Base-by-base conservation (phyloP, 169 alveolate genomes). In the Toxoplasma gondii region DNA sequence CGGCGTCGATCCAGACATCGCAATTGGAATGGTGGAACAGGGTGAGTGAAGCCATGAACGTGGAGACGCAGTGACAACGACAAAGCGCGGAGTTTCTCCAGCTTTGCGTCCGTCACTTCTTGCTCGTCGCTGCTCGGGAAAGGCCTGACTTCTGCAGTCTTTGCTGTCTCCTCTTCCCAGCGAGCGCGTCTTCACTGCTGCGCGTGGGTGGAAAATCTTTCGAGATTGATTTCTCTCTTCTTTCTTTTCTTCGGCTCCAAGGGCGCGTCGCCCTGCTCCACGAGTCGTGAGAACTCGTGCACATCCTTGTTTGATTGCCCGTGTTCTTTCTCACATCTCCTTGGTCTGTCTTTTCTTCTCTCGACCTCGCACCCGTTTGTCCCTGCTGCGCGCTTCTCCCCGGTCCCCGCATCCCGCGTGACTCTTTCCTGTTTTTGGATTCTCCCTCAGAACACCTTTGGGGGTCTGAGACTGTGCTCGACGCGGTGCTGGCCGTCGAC, bases 21-120 rank as follows among this genome's bases (percentile, higher is more conserved):
- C 98, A 94, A 98, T 99, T 92, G 98, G 99, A 36, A 97, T 99
- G 92, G 99, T 99, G 12, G 99, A 99, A 94, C 99, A 99, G 95
- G 99, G 98, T 96, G 96, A 96, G 94, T 22, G 41, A 95, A 96
- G 12, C 4, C 58, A 12, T 12, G 58, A 49, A 49, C 4, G 58
- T 36, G 97, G 96, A 17, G n/a, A 27, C n/a, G 74, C n/a, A n/a
- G n/a, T 49, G 58, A 49, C 4, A 12, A 49, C 4, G 58, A 49
- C 12, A 4, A 49, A 4, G 12, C 22, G 22, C 58, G 58, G 4
- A 12, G 4, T 49, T 49, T 49, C 58, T 49, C 22, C 22, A 49
- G 58, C 58, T 49, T 69, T 69, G 31, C 81, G 9, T 17, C 81
- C 81, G 81, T 4, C 81, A 5, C 81, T 29, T n/a, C 81, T n/a